Base-by-base conservation (phyloP, 495 filamentous ascomycete species). In the Hypoxylon fuscum region DNA sequence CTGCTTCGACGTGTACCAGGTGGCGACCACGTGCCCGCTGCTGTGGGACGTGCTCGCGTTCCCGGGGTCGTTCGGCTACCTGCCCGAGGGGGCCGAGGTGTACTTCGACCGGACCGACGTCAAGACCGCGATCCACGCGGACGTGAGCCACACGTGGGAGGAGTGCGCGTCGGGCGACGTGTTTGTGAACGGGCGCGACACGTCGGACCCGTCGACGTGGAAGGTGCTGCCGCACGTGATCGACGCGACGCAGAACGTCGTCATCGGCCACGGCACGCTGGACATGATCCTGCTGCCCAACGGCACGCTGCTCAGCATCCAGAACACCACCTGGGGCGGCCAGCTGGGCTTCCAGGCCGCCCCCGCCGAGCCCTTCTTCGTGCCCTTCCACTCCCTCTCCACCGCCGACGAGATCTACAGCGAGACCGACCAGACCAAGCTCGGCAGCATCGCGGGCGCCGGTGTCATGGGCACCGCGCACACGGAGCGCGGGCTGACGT, bases 261-360 rank as follows among this genome's bases (percentile, higher is more conserved):
- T 94, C 54, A 86, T 93, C 66, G 87, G 78, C 6, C 89, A 93
- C 69, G 90, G 89, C n/a, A 64, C 74, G 10, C 75, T 82, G 45
- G 86, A 87, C 59, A 85, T 79, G 67, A 73, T 87, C 25, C 75
- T 92, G 1, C 77, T 92, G 17, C 63, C 80, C 44, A 89, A 91
- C 60, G 90, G 89, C 12, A 86, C 88, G 0, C 78, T 96, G 1
- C 77, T 90, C 8, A 83, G 84, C 21, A 91, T 94, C 55, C 90
- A 96, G 67, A 94, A 93, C 72, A 91, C 93, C 84, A 96, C 89
- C 0, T 94, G 88, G 88, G 83, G 84, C 51, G 91, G 91, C 0
- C 59, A 71, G 7, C 85, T 89, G 42, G 91, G 91, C 0, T 96
- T 96, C 77, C 80, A 85, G 21, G 62, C 66, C 2, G 68, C 76